Base-by-base conservation (phyloP, 352 stramenopile genomes). In the Globisporangium parvum region DNA sequence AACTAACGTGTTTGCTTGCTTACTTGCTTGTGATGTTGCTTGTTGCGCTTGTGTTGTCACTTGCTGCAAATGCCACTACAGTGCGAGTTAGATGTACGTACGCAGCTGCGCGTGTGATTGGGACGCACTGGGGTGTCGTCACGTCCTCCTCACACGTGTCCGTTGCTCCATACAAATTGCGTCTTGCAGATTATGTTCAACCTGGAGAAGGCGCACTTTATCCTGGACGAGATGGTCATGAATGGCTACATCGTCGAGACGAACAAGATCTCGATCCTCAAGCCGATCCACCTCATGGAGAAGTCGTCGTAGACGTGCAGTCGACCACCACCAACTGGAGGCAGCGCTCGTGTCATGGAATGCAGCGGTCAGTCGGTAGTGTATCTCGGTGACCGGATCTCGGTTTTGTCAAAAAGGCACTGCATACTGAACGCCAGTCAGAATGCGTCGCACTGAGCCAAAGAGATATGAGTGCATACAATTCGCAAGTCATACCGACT, bases 191-290 rank as follows among this genome's bases (percentile, higher is more conserved):
- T 96, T 69, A 96, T 96, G 87, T 95, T 96, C 62, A 96, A 96
- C 65, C 66, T 96, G 56, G 87, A 96, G 63, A 96, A 95, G 62
- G 87, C 86, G 45, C 87, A 96, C 63, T 96, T 95, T 59, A 93
- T 96, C 51, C 60, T 94, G 49, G 86, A 96, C 66, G 87, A 97
- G 70, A 99, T 99, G 96, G 91, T 99, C 52, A 98, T 98, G 85
- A 99, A 99, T 84, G 97, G 97, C 31, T 97, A 95, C 67, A 97
- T 99, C 59, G 96, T 99, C 50, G 97, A 99, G 69, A 98, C 96
- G 23, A 99, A 99, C 80, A 99, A 99, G 67, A 83, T 95, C 45
- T 99, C 98, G 64, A 96, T 99, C 60, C 80, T 99, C 53, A 98
- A 98, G 73, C 96, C 96, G 11, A 97, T 99, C 65, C 86, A 97